Percentiles rank a stretch among this genome's conserved stretches.
Conservation (phyloP, 2,329 filamentous ascomycete species). For the Neofusicoccum kwambonambiense region DNA sequence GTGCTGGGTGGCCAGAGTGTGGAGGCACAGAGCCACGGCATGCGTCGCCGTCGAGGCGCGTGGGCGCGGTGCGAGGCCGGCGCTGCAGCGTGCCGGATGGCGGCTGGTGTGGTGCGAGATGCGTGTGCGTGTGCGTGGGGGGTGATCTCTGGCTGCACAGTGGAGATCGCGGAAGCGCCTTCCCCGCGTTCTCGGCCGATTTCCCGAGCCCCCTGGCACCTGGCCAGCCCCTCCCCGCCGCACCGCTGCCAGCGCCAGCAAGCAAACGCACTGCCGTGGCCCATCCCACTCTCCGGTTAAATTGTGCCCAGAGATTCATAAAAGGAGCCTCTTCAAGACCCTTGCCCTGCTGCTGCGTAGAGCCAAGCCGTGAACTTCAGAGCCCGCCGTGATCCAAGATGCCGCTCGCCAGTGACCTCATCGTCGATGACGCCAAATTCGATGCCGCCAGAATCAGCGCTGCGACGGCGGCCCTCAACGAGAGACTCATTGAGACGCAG, state of each 20-base stretch:
- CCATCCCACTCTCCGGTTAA: no score
- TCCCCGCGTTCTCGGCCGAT: constrained; percentile 8
- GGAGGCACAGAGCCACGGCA: background rate
- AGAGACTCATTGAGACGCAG: background rate
- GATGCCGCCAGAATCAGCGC: background rate
- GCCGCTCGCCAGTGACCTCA: constrained; percentile 8
- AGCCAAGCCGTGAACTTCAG: background rate
- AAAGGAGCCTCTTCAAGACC: background rate
- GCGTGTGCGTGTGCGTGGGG: background rate
- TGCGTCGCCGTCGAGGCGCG: background rate
- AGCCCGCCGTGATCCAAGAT: background rate
- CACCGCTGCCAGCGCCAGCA: no score
- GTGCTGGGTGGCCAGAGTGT: background rate
- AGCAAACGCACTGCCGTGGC: no score
- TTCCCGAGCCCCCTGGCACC: background rate
- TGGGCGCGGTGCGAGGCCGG: background rate
- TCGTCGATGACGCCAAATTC: constrained; percentile 10
- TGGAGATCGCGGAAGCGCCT: background rate
- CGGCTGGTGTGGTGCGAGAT: background rate
- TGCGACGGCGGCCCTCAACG: constrained; percentile 4
- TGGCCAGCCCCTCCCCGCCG: background rate
- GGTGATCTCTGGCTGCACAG: background rate
- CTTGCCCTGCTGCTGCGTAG: no score
- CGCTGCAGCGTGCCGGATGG: background rate
- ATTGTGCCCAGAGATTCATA: background rate